Conservation (phyloP, 305 asterid species). For the Ilex paraguariensis region DNA sequence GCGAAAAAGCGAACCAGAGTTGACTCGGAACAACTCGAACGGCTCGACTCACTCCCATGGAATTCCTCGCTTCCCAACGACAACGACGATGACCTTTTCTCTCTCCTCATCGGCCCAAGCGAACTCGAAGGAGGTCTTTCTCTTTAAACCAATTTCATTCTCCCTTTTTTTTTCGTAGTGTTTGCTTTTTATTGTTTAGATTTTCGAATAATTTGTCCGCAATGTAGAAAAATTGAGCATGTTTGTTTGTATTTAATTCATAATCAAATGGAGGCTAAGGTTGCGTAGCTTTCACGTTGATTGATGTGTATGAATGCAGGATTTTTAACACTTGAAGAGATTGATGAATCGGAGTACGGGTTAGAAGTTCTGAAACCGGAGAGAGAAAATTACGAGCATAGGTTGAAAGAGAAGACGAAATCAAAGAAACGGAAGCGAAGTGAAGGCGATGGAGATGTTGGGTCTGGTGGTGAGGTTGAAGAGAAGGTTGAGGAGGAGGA, state of each 20-base stretch:
- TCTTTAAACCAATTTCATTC: not conserved
- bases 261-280: too few species aligned
- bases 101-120: conserved; percentile 61
- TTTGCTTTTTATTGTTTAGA: not conserved
- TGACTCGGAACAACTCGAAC: conserved; percentile 41
- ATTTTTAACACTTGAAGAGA: conserved; percentile 84
- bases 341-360: conserved; percentile 70
- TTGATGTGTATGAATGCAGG: conserved; percentile 44
- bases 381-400: conserved; percentile 22
- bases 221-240: not conserved
- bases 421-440: conserved; percentile 37
- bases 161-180: not conserved
- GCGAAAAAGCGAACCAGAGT: conserved; percentile 48
- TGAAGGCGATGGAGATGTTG: conserved; percentile 31
- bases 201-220: not conserved
- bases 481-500: conserved; percentile 19
- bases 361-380: conserved; percentile 43
- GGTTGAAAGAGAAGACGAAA: conserved; percentile 26
- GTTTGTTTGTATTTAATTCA: not conserved
- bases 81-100: conserved; percentile 38
- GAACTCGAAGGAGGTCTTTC: conserved; percentile 85
- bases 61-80: conserved; percentile 46
- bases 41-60: conserved; percentile 67
- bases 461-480: conserved; percentile 19
- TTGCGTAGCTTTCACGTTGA: not conserved